Evolutionary conservation across 108 stramenopile species (phyloP).

Genomic region (Skeletonema costatum): DNA sequence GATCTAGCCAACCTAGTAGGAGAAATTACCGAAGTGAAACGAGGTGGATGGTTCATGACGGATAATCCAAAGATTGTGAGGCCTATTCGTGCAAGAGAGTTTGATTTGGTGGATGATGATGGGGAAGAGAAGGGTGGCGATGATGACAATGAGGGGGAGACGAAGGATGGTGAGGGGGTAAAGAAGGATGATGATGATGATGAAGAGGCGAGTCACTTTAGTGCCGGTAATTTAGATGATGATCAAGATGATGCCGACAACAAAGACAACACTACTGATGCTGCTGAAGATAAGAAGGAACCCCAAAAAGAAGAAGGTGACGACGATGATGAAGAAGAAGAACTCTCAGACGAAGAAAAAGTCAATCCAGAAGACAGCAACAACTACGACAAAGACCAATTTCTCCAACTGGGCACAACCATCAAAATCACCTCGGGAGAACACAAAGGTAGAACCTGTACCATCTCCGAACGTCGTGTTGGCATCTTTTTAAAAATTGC

Average conservation of each 20-base stretch:
- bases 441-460: neutral
- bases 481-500: neutral
- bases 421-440: neutral
- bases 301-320: no score
- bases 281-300: no score
- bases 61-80: constrained; percentile 14
- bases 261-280: no score
- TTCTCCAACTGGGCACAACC: neutral
- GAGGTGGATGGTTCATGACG: constrained; percentile 17
- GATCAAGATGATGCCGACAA: neutral
- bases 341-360: no score
- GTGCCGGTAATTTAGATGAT: neutral
- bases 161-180: neutral
- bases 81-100: constrained; percentile 3
- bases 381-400: neutral
- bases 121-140: neutral
- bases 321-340: no score
- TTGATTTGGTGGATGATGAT: constrained; percentile 5
- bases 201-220: neutral
- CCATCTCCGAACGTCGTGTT: neutral
- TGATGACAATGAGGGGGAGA: neutral
- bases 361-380: neutral
- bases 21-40: neutral
- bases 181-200: no score
- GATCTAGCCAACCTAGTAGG: neutral